phyloP scores from a whole-genome alignment of 768 basidiomycete species.

The Kwoniella newhampshirensis region DNA sequence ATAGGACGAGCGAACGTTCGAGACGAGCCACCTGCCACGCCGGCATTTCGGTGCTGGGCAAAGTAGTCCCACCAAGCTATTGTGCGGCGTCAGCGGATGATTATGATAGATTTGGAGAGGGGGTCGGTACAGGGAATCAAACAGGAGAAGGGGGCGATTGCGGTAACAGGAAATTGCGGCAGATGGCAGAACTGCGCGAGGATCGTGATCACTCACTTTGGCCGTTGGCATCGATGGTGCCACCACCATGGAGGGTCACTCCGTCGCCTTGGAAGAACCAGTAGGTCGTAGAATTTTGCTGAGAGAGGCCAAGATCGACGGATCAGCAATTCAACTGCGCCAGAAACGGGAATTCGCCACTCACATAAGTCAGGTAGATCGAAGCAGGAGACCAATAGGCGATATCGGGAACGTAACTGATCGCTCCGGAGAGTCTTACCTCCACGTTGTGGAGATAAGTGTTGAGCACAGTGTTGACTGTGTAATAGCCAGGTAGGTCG shows the following conservation, averaged over 20 bases:
- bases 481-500: slow-evolving; percentile 35
- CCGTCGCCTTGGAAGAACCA: slow-evolving; percentile 34
- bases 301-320: slow-evolving; percentile 52
- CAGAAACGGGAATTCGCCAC: slow-evolving; percentile 57
- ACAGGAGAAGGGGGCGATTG: no score
- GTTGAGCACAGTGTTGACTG: slow-evolving; percentile 55
- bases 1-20: slow-evolving; percentile 60
- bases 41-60: slow-evolving; percentile 52
- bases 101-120: not conserved
- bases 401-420: slow-evolving; percentile 52
- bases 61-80: slow-evolving; percentile 52
- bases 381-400: slow-evolving; percentile 56
- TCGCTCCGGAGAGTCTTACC: slow-evolving; percentile 55
- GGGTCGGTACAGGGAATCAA: no score
- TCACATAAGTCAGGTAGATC: slow-evolving; percentile 57
- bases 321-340: slow-evolving; percentile 15
- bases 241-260: slow-evolving; percentile 59
- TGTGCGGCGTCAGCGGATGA: not conserved
- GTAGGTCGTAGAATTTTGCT: slow-evolving; percentile 40
- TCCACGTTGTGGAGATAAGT: slow-evolving; percentile 55
- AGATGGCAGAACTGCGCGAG: no score
- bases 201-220: slow-evolving; percentile 55
- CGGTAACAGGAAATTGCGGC: no score
- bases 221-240: slow-evolving; percentile 66
- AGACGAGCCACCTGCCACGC: slow-evolving; percentile 57